Evolutionary conservation across 2,329 filamentous ascomycete species (phyloP), one percentile per base, ranked within the genome.

Genomic region (Thielaviopsis populi): DNA sequence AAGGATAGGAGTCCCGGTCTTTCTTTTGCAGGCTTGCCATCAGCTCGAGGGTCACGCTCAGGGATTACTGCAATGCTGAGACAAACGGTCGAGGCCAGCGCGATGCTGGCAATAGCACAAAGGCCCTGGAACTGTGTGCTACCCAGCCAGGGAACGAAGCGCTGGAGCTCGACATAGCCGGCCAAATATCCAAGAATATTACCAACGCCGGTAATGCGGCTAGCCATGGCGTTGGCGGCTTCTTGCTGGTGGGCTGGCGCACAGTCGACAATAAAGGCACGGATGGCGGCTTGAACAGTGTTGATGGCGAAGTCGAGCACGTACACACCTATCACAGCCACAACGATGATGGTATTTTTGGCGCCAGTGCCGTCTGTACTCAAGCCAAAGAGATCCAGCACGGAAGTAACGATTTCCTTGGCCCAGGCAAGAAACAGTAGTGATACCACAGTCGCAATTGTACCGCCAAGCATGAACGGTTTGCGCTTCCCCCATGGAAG

Each of bases 301-400:
- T 97, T 97, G 76, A 97, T 94, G 70, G 91, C 85, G 73, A 97
- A 94, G 73, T 97, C 92, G 61, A 97, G 80, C 60, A 94, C 79
- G 74, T 95, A 97, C 69, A 97, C 88, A 76, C 91, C 87, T 37
- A 91, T 72, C 5, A 96, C 90, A 7, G 92, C 92, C 65, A 89
- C 80, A 40, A 89, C 77, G 68, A 96, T 92, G 59, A 88, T 82
- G 50, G 79, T 77, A 2, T 79, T 79, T 70, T 83, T 85, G 56
- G 88, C 85, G 2, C 79, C 82, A 7, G 79, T 69, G 0, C 86
- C 88, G 46, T 84, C 79, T n/a, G 76, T 75, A 63, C 86, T 80
- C 11, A 83, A 86, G 11, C 88, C 88, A 69, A 94, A 91, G 1
- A 92, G 70, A 1, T 80, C 75, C 8, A 92, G 74, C 59, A 90